Evolutionary conservation across 78 protist species (phyloP).

Genomic region (Andalucia godoyi): DNA sequence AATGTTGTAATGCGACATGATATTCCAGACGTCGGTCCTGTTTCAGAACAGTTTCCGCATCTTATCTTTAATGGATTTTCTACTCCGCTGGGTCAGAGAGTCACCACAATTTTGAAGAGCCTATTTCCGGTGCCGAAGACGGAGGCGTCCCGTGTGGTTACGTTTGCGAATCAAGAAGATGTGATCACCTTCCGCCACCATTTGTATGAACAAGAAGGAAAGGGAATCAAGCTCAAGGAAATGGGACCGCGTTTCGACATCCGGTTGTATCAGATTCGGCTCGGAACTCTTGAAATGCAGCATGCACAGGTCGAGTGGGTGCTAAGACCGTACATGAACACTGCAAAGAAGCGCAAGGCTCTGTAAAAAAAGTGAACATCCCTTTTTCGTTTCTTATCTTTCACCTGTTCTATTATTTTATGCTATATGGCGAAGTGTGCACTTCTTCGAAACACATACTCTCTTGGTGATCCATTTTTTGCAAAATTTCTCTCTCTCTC

Average conservation of each 20-base stretch:
- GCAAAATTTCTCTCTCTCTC: too few species aligned
- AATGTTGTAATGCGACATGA: slow-evolving; percentile 93
- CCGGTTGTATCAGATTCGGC: slow-evolving; percentile 67
- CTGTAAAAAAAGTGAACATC: too few species aligned
- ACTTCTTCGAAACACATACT: too few species aligned
- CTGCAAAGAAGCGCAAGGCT: slow-evolving; percentile 22
- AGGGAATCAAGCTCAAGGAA: slow-evolving; percentile 66
- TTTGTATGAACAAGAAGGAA: slow-evolving; percentile 39
- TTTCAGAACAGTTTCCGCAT: slow-evolving; percentile 89
- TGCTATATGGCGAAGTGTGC: too few species aligned
- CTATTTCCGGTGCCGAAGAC: slow-evolving; percentile 95
- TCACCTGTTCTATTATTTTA: too few species aligned
- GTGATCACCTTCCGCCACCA: slow-evolving; percentile 91
- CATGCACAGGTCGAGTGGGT: slow-evolving; percentile 97
- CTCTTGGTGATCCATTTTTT: too few species aligned
- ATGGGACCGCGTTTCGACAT: slow-evolving; percentile 97
- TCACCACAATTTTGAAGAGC: slow-evolving; percentile 46
- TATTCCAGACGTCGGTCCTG: slow-evolving; percentile 22
- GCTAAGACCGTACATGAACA: slow-evolving; percentile 78
- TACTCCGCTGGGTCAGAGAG: slow-evolving; percentile 79
- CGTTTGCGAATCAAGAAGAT: slow-evolving; percentile 85
- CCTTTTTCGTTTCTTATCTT: too few species aligned
- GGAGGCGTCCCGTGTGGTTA: slow-evolving; percentile 72
- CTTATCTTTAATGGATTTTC: slow-evolving; percentile 80
- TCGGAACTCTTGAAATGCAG: slow-evolving; percentile 82